Base-by-base conservation (phyloP, 2,329 filamentous ascomycete genomes). In the Fusarium sororula region DNA sequence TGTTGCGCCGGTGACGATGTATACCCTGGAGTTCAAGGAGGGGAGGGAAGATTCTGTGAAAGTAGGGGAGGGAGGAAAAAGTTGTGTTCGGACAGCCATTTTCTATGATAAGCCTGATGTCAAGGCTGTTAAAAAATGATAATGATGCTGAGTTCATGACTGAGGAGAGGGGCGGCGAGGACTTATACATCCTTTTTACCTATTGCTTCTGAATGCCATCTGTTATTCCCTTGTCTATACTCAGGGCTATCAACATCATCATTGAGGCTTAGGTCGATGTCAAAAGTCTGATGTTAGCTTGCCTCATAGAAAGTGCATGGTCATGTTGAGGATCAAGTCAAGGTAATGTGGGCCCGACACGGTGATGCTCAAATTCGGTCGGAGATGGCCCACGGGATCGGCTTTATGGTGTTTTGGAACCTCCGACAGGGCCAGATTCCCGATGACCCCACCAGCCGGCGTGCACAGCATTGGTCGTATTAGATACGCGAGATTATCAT, bases 1-100 rank as follows among this genome's bases (percentile, higher is more conserved):
- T 26, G 75, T 74, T 53, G 72, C 70, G 24, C 74, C 67, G 5
- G 75, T 76, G 41, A 75, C 57, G 45, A 77, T 73, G 60, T 73
- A 75, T 28, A 73, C 60, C 42, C 62, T 54, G 22, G 64, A 72
- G 41, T 53, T 50, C 11, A 74, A 62, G 2, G 42, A 66, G 5
- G 72, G 60, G 13, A 76, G 58, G n/a, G 64, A 73, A 6, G 44
- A 22, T 44, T 73, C 74, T 22, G 69, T 75, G 15, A 76, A 76
- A 37, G 59, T 53, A 17, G 74, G 72, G 14, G 59, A 66, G 5
- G 69, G 69, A 14, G 74, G 72, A 14, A 69, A 77, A 26, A 74
- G 39, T 47, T 76, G 63, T n/a, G 69, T 55, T 47, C 56, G 37
- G 26, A 76, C 48, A 37, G 72, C 63, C 66, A 75, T 73, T 42